Base-by-base conservation (phyloP, 2,329 filamentous ascomycete species). In the Fusarium sp. region DNA sequence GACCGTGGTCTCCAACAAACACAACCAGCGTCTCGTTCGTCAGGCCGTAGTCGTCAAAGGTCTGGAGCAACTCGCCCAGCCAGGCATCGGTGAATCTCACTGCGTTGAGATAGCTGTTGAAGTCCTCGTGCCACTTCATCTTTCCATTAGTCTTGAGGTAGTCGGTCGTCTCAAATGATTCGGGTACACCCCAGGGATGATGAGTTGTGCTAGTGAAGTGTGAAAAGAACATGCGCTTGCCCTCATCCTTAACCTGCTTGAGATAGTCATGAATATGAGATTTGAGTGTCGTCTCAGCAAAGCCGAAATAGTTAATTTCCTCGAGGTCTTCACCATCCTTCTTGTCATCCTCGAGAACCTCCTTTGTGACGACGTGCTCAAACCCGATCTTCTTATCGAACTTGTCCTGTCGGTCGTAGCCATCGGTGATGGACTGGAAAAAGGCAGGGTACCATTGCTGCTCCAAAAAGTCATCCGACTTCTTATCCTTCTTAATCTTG, bases 141-240 rank as follows among this genome's bases (percentile, higher is more conserved):
- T 63, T 67, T 17, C 76, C 76, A 6, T 71, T 53, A 1, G 56
- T 60, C 12, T 57, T 57, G 4, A 73, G 61, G 23, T 67, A 73
- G 6, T 71, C 42, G 1, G 24, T 44, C 7, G 51, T 52, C 2
- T 75, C 39, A 24, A 78, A 73, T 2, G 49, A 46, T 1, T 39
- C 30, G 0, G 71, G 71, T 3, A 68, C 52, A 1, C 59, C 54
- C 71, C 71, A 79, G 0, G 77, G 75, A 42, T 79, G 77, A 38
- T 79, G 77, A 0, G 75, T 75, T 1, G 77, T 79, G 66, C 77
- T 78, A 1, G 78, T 79, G 2, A 79, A 70, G 42, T 79, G 78
- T 9, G 77, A 74, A 17, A 79, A 62, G 54, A 79, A 79, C 43
- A 79, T 68, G 17, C 78, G 73, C 65, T 77, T 73, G 30, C 73